Conservation (phyloP, 2,329 filamentous ascomycete species). For the Fusarium verrucosum region DNA sequence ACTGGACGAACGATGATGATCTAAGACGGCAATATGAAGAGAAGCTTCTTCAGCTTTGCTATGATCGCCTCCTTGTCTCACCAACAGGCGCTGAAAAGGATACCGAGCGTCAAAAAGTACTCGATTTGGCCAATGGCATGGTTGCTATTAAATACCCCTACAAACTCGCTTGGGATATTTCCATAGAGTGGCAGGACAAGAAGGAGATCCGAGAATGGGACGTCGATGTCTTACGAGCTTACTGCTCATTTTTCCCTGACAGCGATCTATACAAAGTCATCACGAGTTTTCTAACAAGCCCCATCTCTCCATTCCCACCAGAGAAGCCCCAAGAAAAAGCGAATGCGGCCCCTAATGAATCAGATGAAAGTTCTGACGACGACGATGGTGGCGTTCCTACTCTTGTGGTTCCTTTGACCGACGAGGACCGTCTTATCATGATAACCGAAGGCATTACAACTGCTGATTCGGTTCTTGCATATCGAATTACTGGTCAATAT, state of each 20-base stretch:
- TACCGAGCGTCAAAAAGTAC: slow-evolving; percentile 75
- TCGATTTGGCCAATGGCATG: slow-evolving; percentile 87
- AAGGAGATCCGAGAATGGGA: slow-evolving; percentile 81
- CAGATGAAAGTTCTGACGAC: slow-evolving; percentile 67
- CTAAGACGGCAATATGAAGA: slow-evolving; percentile 86
- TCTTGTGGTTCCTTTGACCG: slow-evolving; percentile 67
- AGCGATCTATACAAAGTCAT: slow-evolving; percentile 84
- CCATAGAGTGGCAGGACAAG: slow-evolving; percentile 87
- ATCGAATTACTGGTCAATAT: slow-evolving; percentile 83
- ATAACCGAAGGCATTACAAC: slow-evolving; percentile 79
- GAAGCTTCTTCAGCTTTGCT: slow-evolving; percentile 82
- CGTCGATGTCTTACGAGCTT: slow-evolving; percentile 78
- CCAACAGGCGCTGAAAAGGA: slow-evolving; percentile 71
- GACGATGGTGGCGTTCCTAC: slow-evolving; percentile 65
- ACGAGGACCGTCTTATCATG: slow-evolving; percentile 81
- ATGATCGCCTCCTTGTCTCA: slow-evolving; percentile 78
- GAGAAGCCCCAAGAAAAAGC: slow-evolving; percentile 40
- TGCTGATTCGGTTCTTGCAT: slow-evolving; percentile 78
- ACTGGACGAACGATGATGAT: slow-evolving; percentile 91
- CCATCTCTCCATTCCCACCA: slow-evolving; percentile 81
- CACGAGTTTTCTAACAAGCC: slow-evolving; percentile 82
- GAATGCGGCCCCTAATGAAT: slow-evolving; percentile 47
- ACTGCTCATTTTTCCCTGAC: slow-evolving; percentile 84
- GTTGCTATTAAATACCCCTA: slow-evolving; percentile 95
- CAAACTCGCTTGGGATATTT: slow-evolving; percentile 88